Evolutionary conservation across 2,329 filamentous ascomycete genomes (phyloP).

Genomic region (Stemphylium beticola): DNA sequence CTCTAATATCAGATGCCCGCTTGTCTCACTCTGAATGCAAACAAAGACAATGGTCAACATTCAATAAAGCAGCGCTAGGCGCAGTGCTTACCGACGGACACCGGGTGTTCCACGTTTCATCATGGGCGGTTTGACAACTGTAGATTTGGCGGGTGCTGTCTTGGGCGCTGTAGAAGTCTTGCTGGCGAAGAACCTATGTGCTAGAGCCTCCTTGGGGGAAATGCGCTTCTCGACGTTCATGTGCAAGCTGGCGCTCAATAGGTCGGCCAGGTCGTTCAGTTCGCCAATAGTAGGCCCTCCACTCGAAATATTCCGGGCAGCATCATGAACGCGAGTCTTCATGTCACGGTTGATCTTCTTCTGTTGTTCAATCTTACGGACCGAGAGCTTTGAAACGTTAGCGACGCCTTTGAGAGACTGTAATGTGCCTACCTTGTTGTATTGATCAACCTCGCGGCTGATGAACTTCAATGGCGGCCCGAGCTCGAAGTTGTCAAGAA

Average conservation of each 20-base stretch:
- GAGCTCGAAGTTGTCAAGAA: conserved; percentile 71
- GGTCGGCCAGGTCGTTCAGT: conserved; percentile 80
- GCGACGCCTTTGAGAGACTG: not conserved
- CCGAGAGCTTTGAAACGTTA: conserved; percentile 61
- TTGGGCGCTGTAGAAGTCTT: conserved; percentile 28
- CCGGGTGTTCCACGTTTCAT: conserved; percentile 27
- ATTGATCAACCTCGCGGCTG: conserved; percentile 71
- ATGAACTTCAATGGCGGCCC: conserved; percentile 78
- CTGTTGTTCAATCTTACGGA: conserved; percentile 69
- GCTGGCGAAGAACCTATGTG: conserved; percentile 81
- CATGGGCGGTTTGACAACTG: conserved; percentile 38
- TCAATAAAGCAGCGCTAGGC: not conserved
- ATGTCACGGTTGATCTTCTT: conserved; percentile 71
- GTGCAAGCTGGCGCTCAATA: conserved; percentile 85
- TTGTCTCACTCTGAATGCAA: not conserved
- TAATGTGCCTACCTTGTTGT: conserved; percentile 35
- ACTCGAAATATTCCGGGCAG: conserved; percentile 75
- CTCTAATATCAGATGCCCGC: not conserved
- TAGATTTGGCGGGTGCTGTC: conserved; percentile 19
- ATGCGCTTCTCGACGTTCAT: conserved; percentile 93
- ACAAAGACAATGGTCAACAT: not conserved
- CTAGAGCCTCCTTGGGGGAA: conserved; percentile 82
- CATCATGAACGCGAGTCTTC: conserved; percentile 75
- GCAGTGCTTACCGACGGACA: conserved; percentile 22
- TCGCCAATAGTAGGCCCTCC: conserved; percentile 70